Evolutionary conservation across 148 eudicot species (phyloP), one percentile per base, ranked within the genome.

Genomic region (Rheum nobile): DNA sequence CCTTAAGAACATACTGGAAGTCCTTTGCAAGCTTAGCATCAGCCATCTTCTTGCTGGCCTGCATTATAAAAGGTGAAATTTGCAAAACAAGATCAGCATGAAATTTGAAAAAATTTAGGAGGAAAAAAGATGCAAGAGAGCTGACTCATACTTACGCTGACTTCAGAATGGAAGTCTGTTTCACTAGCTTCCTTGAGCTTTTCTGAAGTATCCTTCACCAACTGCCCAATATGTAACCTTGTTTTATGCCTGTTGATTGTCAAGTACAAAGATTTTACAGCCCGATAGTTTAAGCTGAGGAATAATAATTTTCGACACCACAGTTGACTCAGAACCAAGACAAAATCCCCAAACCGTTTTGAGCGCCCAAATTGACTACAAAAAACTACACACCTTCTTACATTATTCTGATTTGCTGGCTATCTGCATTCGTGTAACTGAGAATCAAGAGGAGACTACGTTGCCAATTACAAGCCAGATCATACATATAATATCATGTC

Each of bases 21-120:
- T 86, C 89, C 76, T 80, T 86, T 61, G 89, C 82, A 50, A 86
- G 87, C 72, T 84, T 84, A 74, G 85, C 85, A 80, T 86, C 86
- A 5, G 85, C 76, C 35, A 84, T 79, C 75, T 84, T 86, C 83
- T 86, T 86, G 77, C 74, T 84, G 50, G 83, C 87, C 89, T 86
- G 81, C 71, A 72, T 74, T 57, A 71, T 38, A 76, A 32, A 8
- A 65, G 37, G 26, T 67, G 11, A 52, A 57, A 17, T 44, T 54
- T 21, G 19, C 6, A 1, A 26, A 75, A 67, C 71, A 63, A 12
- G n/a, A 42, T 6, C 32, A 68, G 57, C 13, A 34, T 39, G 2
- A 14, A 32, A 32, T 4, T 65, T 34, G 11, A 16, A 6, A n/a
- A 10, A 11, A 4, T 57, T 26, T 57, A 57, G 16, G 4, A 5